Evolutionary conservation across 83 land plant species (phyloP).

Genomic region (Isoetes engelmannii): DNA sequence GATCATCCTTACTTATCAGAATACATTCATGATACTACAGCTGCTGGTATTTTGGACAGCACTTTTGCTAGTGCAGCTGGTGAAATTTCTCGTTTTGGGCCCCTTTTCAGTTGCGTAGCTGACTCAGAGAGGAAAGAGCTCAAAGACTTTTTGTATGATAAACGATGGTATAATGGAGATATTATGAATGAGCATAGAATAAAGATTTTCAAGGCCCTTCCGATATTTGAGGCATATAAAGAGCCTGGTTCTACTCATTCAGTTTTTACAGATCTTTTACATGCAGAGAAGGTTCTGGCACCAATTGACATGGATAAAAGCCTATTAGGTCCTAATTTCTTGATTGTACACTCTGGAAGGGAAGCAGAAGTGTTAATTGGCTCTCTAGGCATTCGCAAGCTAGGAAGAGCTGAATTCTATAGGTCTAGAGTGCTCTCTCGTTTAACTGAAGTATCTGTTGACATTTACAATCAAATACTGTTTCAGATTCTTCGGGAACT

Average conservation of each 20-base stretch:
- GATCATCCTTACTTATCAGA: constrained; percentile 51
- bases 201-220: constrained; percentile 47
- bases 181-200: constrained; percentile 39
- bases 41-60: constrained; percentile 60
- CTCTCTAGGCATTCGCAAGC: constrained; percentile 44
- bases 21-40: constrained; percentile 55
- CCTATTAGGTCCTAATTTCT: constrained; percentile 56
- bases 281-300: constrained; percentile 46
- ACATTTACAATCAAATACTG: constrained; percentile 58
- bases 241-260: constrained; percentile 16
- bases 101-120: constrained; percentile 30
- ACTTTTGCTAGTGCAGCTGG: constrained; percentile 41
- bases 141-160: constrained; percentile 55
- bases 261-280: constrained; percentile 44
- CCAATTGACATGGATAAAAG: constrained; percentile 46
- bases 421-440: constrained; percentile 48
- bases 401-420: constrained; percentile 61
- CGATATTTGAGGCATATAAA: constrained; percentile 59
- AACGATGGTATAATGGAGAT: constrained; percentile 56
- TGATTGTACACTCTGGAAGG: constrained; percentile 29
- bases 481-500: constrained; percentile 62
- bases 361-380: constrained; percentile 58
- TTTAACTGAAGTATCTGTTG: constrained; percentile 40
- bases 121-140: constrained; percentile 51
- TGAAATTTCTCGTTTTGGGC: constrained; percentile 17